These are phyloP conservation scores for Fomitopsis pulvina DNA, from an alignment of 768 basidiomycete genomes.

Conservation along the genomic window DNA sequence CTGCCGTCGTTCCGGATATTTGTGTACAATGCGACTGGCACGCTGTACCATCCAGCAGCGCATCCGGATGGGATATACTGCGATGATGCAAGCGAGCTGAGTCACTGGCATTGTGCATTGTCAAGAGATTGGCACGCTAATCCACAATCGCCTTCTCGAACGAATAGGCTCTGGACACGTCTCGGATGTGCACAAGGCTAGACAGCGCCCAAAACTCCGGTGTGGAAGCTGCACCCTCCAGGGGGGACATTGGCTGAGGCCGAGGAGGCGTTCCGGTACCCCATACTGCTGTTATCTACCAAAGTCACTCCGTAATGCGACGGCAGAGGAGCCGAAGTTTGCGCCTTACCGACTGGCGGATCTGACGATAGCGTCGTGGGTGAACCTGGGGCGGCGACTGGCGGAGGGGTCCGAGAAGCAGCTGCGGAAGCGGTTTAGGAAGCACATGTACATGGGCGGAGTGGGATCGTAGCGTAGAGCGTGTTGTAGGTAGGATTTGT, in stretches of 20 bases:
- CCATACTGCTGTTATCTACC: slow-evolving; percentile 56
- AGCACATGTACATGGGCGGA: slow-evolving; percentile 66
- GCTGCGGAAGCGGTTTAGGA: slow-evolving; percentile 57
- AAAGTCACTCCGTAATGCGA: slow-evolving; percentile 34
- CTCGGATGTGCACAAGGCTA: slow-evolving; percentile 64
- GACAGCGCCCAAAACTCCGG: slow-evolving; percentile 41
- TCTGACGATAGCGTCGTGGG: slow-evolving; percentile 73
- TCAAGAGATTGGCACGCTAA: slow-evolving; percentile 56
- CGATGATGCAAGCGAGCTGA: slow-evolving; percentile 41
- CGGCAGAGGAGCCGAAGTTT: slow-evolving; percentile 40
- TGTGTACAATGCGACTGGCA: slow-evolving; percentile 66
- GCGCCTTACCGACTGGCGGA: slow-evolving; percentile 72
- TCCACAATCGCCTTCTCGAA: slow-evolving; percentile 61
- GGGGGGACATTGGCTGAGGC: slow-evolving; percentile 17
- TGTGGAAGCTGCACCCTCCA: slow-evolving; percentile 34
- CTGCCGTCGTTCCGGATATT: slow-evolving; percentile 76
- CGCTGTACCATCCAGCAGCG: slow-evolving; percentile 20
- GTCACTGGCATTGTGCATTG: slow-evolving; percentile 61
- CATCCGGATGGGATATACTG: slow-evolving; percentile 27
- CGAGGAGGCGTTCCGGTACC: slow-evolving; percentile 33
- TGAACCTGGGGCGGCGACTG: slow-evolving; percentile 57
- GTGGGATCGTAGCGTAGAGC: slow-evolving; percentile 10
- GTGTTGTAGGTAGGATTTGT: slow-evolving; percentile 3
- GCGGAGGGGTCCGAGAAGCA: slow-evolving; percentile 43
- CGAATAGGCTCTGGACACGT: slow-evolving; percentile 63